A percentile compares a stretch with the other conserved stretches of the same genome.
phyloP scores from a whole-genome alignment of 768 basidiomycete species.

The Mycena alexandri region DNA sequence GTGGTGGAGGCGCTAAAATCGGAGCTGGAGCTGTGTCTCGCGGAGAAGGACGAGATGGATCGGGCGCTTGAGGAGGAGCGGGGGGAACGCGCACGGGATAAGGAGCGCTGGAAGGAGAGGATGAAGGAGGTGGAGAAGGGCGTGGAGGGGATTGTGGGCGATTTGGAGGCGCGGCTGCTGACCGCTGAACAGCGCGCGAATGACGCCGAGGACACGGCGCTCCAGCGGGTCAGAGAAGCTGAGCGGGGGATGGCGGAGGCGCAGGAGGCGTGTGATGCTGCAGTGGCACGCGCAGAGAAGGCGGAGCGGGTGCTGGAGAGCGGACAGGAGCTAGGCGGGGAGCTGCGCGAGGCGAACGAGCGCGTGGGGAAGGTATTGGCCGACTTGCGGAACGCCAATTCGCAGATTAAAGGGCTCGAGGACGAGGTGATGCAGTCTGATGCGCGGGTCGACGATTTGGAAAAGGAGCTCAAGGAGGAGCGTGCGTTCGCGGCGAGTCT shows the following conservation, averaged over 20 bases:
- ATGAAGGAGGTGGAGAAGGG: slow-evolving; percentile 81
- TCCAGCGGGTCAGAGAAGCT: slow-evolving; percentile 56
- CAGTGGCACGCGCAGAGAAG: slow-evolving; percentile 70
- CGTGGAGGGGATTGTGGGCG: slow-evolving; percentile 74
- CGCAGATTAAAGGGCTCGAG: slow-evolving; percentile 72
- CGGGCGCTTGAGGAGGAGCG: slow-evolving; percentile 66
- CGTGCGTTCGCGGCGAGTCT: slow-evolving; percentile 57
- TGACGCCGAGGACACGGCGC: slow-evolving; percentile 54
- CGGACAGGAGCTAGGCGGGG: slow-evolving; percentile 76
- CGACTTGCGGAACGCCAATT: slow-evolving; percentile 71
- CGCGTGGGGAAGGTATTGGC: slow-evolving; percentile 65
- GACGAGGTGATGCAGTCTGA: slow-evolving; percentile 68
- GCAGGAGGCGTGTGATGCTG: slow-evolving; percentile 66
- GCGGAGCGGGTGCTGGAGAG: slow-evolving; percentile 74
- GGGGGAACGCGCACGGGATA: slow-evolving; percentile 71
- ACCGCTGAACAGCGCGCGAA: slow-evolving; percentile 63
- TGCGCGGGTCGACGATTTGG: slow-evolving; percentile 65
- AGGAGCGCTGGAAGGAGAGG: slow-evolving; percentile 76
- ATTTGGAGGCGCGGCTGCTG: slow-evolving; percentile 68
- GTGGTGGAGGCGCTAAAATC: slow-evolving; percentile 63
- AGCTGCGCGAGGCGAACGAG: slow-evolving; percentile 75
- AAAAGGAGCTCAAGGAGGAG: slow-evolving; percentile 69
- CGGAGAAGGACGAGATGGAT: slow-evolving; percentile 61
- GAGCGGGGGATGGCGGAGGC: slow-evolving; percentile 60
- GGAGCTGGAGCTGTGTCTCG: slow-evolving; percentile 59